A percentile compares a stretch with the other conserved stretches of the same genome.
phyloP scores from a whole-genome alignment of 2,329 filamentous ascomycete genomes.

The Hortaea werneckii region DNA sequence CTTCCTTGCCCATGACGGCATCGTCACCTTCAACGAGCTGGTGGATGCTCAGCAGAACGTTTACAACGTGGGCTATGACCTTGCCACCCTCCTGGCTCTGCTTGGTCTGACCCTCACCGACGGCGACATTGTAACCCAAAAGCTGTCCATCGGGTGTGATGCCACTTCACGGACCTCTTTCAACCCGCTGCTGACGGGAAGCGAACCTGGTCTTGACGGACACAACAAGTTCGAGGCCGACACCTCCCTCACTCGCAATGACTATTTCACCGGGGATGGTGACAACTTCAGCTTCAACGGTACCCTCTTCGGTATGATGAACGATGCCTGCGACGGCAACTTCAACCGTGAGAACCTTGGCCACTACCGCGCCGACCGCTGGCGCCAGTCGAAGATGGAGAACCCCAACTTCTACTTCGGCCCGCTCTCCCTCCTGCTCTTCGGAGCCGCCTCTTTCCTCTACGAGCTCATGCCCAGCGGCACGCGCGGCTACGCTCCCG shows the following conservation, averaged over 20 bases:
- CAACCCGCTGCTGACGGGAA: conserved; percentile 25
- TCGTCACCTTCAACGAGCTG: conserved; percentile 34
- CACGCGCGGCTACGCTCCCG: conserved; percentile 22
- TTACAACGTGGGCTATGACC: conserved; percentile 36
- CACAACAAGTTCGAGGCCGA: conserved; percentile 37
- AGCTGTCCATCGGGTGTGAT: conserved; percentile 37
- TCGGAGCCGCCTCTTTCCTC: conserved; percentile 34
- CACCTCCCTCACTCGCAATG: conserved; percentile 32
- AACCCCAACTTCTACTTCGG: conserved; percentile 36
- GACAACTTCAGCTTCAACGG: conserved; percentile 27
- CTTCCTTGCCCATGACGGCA: conserved; percentile 35
- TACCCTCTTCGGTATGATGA: conserved; percentile 32
- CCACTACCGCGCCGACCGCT: conserved; percentile 31
- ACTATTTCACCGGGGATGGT: conserved; percentile 29
- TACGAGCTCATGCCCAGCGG: conserved; percentile 33
- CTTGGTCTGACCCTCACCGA: conserved; percentile 31
- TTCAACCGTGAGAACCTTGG: conserved; percentile 31
- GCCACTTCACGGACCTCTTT: conserved; percentile 32
- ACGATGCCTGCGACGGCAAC: conserved; percentile 20
- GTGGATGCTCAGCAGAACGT: conserved; percentile 37
- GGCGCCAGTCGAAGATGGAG: conserved; percentile 27
- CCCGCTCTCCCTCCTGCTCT: conserved; percentile 30
- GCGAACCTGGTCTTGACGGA: conserved; percentile 33
- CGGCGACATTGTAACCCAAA: conserved; percentile 33
- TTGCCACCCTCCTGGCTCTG: conserved; percentile 30